Percentiles rank a stretch among this genome's conserved stretches.
Conservation (phyloP, 164 flowering plant genomes). For the Malania oleifera region DNA sequence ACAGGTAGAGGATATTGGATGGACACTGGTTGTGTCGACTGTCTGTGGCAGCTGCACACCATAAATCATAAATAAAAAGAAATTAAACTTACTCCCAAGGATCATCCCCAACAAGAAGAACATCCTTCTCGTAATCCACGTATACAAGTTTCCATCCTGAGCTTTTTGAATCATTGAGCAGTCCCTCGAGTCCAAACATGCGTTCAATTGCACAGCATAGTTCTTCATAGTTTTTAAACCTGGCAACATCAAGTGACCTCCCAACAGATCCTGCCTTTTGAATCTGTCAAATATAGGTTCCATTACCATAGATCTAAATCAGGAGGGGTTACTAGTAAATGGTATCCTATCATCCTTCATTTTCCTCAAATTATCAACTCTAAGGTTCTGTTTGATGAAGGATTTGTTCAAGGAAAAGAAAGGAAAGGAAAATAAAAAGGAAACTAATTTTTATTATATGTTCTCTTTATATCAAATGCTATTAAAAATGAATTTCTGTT, state of each 20-base stretch:
- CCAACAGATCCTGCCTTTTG: slow-evolving; percentile 98
- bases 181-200: slow-evolving; percentile 90
- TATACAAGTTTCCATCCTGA: slow-evolving; percentile 91
- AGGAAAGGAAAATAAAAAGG: too few species aligned
- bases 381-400: too few species aligned
- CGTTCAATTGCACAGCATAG: slow-evolving; percentile 71
- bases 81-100: slow-evolving; percentile 95
- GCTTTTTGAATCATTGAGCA: slow-evolving; percentile 66
- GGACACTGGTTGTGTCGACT: too few species aligned
- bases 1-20: too few species aligned
- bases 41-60: neutral
- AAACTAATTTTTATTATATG: too few species aligned
- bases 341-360: too few species aligned
- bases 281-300: slow-evolving; percentile 42
- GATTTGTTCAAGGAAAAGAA: too few species aligned
- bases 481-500: too few species aligned
- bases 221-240: slow-evolving; percentile 69
- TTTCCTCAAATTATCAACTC: too few species aligned
- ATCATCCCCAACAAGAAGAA: slow-evolving; percentile 97
- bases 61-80: neutral
- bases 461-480: too few species aligned
- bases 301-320: neutral
- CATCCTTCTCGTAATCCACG: slow-evolving; percentile 92
- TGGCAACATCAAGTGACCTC: slow-evolving; percentile 89
- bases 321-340: too few species aligned